These are phyloP conservation scores for Eragrostis nindensis DNA, from an alignment of 176 grass and related monocot genomes.

Conservation along the genomic window DNA sequence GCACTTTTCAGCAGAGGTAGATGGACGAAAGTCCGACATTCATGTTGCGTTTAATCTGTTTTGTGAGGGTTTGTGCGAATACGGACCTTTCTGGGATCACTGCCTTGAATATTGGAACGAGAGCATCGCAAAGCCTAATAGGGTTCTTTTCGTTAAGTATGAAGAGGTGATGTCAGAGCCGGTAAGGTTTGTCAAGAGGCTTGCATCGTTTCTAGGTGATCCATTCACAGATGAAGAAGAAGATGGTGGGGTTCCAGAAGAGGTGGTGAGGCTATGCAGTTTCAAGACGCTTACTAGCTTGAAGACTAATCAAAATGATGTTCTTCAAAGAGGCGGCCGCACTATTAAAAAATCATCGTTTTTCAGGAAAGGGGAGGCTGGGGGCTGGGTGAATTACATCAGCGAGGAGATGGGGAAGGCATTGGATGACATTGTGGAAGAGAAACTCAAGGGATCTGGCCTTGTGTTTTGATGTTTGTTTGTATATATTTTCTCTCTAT, in stretches of 20 bases:
- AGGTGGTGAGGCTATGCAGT: background rate
- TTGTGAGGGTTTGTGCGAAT: background rate
- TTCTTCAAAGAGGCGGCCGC: too few species aligned
- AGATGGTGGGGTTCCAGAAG: background rate
- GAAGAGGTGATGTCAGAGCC: background rate
- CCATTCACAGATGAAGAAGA: background rate
- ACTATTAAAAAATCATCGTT: background rate
- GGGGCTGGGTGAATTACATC: slow-evolving; percentile 1
- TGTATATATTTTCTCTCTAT: too few species aligned
- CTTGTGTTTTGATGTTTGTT: background rate
- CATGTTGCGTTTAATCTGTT: background rate
- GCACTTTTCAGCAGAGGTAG: background rate
- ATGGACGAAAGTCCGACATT: background rate
- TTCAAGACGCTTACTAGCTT: background rate
- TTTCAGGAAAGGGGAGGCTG: background rate
- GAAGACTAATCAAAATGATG: background rate
- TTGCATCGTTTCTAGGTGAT: background rate
- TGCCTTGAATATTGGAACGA: background rate
- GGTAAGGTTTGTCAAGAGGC: background rate
- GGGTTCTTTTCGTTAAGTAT: background rate
- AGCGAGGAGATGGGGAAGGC: background rate
- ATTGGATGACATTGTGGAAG: background rate
- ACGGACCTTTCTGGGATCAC: background rate
- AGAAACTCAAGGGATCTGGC: slow-evolving; percentile 8
- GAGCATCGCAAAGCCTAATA: background rate